Evolutionary conservation across 106 monocot genomes (phyloP).

Genomic region (Platanthera zijinensis): DNA sequence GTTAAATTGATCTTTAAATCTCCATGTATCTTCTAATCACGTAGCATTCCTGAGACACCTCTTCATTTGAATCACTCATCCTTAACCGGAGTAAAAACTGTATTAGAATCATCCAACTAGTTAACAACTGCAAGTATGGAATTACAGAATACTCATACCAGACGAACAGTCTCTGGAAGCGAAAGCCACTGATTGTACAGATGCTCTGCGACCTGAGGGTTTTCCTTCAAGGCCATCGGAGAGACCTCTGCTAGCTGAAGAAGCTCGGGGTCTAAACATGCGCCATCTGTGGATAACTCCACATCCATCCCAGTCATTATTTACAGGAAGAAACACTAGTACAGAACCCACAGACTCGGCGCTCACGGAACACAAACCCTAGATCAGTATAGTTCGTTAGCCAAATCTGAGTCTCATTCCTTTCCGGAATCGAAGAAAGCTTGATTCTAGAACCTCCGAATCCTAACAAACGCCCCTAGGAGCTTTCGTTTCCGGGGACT

Average conservation of each 20-base stretch:
- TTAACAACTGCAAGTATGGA: background rate
- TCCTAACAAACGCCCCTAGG: background rate
- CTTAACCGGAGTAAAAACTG: too few species aligned
- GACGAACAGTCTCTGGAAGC: conserved; percentile 51
- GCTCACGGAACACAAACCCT: background rate
- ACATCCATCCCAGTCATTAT: conserved; percentile 48
- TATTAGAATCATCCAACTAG: background rate
- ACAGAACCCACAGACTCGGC: background rate
- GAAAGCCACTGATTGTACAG: conserved; percentile 84
- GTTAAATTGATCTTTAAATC: too few species aligned
- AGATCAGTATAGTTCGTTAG: background rate
- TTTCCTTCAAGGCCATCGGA: conserved; percentile 52
- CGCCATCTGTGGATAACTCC: conserved; percentile 39
- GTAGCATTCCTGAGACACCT: too few species aligned
- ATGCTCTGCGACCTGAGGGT: conserved; percentile 53
- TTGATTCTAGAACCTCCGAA: background rate
- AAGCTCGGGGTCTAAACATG: conserved; percentile 66
- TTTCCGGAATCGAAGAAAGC: background rate
- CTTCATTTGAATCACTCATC: too few species aligned
- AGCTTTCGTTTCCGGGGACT: background rate
- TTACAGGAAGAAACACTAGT: background rate
- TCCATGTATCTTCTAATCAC: too few species aligned
- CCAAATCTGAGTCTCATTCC: background rate
- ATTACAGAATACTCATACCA: conserved; percentile 32
- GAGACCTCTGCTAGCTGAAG: conserved; percentile 79